phyloP scores from a whole-genome alignment of 2,329 filamentous ascomycete species.

The Nothophoma quercina region DNA sequence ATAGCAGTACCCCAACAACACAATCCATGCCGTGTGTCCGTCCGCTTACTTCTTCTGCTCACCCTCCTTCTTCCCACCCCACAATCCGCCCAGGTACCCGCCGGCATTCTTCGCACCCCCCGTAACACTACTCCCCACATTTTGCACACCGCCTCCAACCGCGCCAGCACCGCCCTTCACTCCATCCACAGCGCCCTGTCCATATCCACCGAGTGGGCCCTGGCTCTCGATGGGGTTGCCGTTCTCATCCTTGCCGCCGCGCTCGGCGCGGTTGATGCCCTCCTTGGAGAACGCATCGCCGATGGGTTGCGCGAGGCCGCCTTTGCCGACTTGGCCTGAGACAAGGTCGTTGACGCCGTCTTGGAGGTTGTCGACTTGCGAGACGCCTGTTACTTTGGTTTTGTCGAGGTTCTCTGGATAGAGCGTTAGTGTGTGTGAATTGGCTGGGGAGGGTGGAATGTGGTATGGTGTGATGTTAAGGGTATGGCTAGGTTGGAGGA shows the following conservation, averaged over 20 bases:
- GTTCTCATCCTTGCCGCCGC: conserved; percentile 68
- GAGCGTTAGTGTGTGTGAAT: not conserved
- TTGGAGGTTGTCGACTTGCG: conserved; percentile 73
- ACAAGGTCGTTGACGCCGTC: conserved; percentile 71
- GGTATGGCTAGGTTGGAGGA: too few relatives aligned
- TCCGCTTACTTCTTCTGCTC: conserved; percentile 28
- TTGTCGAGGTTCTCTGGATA: conserved; percentile 69
- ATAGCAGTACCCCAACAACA: too few relatives aligned
- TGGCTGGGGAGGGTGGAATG: not conserved
- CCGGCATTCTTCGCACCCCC: conserved; percentile 39
- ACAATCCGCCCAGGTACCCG: conserved; percentile 32
- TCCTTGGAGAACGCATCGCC: conserved; percentile 70
- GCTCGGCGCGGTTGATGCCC: conserved; percentile 70
- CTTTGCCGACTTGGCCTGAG: conserved; percentile 70
- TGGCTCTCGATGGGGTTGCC: conserved; percentile 56
- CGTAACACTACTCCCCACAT: not conserved
- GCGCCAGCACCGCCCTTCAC: conserved; percentile 40
- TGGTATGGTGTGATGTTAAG: too few relatives aligned
- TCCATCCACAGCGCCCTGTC: conserved; percentile 40
- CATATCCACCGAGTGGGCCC: conserved; percentile 46
- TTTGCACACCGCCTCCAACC: conserved; percentile 13
- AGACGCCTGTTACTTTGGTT: conserved; percentile 72
- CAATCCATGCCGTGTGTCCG: too few relatives aligned
- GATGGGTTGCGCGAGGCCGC: conserved; percentile 69
- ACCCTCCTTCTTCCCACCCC: conserved; percentile 30